Evolutionary conservation across 441 rosid species (phyloP).

Genomic region (Gossypium gossypioides): DNA sequence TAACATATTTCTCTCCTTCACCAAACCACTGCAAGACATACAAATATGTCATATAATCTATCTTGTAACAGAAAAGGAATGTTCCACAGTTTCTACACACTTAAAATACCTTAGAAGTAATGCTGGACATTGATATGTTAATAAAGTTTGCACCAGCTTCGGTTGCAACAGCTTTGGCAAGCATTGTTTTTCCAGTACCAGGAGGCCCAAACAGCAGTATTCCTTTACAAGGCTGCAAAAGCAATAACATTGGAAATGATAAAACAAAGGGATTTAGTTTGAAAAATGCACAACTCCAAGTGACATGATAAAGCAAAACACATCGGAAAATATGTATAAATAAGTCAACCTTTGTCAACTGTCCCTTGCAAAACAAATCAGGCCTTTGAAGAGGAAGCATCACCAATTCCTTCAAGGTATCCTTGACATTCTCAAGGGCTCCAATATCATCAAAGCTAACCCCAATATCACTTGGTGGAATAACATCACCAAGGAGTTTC

Average conservation of each 20-base stretch:
- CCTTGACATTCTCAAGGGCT: constrained; percentile 93
- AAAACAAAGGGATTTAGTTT: neutral
- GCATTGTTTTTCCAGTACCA: constrained; percentile 99
- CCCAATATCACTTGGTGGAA: constrained; percentile 91
- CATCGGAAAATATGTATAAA: neutral
- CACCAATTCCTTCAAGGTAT: constrained; percentile 91
- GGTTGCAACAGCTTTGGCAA: constrained; percentile 98
- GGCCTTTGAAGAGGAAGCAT: constrained; percentile 99
- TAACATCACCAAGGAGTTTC: constrained; percentile 87
- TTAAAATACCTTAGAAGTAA: constrained; percentile 75
- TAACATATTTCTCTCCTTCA: constrained; percentile 96
- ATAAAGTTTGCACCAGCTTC: constrained; percentile 98
- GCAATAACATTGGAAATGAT: constrained; percentile 5
- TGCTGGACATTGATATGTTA: constrained; percentile 98
- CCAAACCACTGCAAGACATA: constrained; percentile 91
- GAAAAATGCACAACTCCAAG: neutral
- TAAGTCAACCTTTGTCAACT: constrained; percentile 67
- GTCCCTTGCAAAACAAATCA: constrained; percentile 91
- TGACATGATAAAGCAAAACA: neutral
- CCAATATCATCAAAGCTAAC: constrained; percentile 96
- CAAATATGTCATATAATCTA: constrained; percentile 6
- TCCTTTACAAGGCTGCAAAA: constrained; percentile 73
- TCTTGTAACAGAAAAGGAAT: neutral
- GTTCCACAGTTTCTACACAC: neutral
- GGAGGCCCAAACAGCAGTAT: constrained; percentile 97